Conservation (phyloP, 2,329 filamentous ascomycete species). For the Calycina marina region DNA sequence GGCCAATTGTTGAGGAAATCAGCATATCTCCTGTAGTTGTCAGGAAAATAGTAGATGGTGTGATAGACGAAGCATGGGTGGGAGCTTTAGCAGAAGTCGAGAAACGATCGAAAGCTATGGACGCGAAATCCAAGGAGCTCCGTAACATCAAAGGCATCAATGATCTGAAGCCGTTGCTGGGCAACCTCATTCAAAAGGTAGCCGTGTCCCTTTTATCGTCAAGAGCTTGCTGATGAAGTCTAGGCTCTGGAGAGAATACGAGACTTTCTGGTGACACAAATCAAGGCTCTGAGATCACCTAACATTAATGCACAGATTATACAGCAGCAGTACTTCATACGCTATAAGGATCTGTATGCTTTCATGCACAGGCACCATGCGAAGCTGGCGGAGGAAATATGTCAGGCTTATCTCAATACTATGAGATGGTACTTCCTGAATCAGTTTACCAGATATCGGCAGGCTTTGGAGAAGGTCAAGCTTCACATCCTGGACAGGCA, state of each 20-base stretch:
- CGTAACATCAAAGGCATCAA: conserved; percentile 59
- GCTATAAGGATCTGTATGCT: conserved; percentile 73
- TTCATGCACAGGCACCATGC: conserved; percentile 76
- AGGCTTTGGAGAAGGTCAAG: conserved; percentile 71
- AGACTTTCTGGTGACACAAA: conserved; percentile 86
- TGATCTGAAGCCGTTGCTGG: conserved; percentile 73
- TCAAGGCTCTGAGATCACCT: conserved; percentile 84
- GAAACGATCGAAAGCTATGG: conserved; percentile 56
- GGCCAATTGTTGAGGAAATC: conserved; percentile 81
- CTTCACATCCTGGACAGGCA: conserved; percentile 70
- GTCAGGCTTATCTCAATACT: conserved; percentile 88
- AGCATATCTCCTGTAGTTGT: conserved; percentile 76
- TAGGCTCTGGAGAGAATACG: conserved; percentile 85
- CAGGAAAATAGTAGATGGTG: conserved; percentile 71
- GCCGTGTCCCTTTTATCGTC: too few relatives aligned
- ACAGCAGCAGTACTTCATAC: conserved; percentile 81
- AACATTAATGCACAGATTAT: conserved; percentile 97
- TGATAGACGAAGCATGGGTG: conserved; percentile 81
- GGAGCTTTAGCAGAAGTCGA: conserved; percentile 74
- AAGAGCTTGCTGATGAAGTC: conserved; percentile 10
- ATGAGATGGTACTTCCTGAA: conserved; percentile 98
- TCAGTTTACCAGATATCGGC: conserved; percentile 79
- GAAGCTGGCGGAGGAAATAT: conserved; percentile 76
- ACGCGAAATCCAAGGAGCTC: conserved; percentile 47
- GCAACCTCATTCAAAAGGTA: conserved; percentile 72